Evolutionary conservation across 2,329 filamentous ascomycete species (phyloP).

Genomic region (Corynespora cassiicola): DNA sequence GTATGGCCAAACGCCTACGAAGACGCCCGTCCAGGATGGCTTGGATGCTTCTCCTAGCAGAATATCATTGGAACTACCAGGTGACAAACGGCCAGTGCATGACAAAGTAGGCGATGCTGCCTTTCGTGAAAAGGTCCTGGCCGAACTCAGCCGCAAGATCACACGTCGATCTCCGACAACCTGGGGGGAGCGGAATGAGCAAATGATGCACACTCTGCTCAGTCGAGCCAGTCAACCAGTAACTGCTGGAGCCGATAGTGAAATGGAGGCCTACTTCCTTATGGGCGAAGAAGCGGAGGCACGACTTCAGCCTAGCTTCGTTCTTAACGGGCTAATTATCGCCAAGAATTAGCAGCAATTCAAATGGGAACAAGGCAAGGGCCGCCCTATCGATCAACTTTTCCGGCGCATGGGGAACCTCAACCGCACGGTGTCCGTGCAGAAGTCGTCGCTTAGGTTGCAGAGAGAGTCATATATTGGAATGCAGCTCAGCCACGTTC

Average conservation of each 20-base stretch:
- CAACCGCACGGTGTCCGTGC: constrained; percentile 10
- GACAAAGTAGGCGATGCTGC: constrained; percentile 11
- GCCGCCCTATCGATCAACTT: constrained; percentile 17
- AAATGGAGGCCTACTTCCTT: constrained; percentile 14
- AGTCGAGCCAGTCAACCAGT: constrained; percentile 12
- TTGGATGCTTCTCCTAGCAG: too few species aligned
- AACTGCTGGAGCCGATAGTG: constrained; percentile 6
- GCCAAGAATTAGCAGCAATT: constrained; percentile 21
- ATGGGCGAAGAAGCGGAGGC: constrained; percentile 17
- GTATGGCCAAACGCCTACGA: too few species aligned
- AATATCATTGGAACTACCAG: too few species aligned
- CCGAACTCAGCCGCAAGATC: constrained; percentile 9
- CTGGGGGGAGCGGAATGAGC: constrained; percentile 16
- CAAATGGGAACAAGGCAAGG: constrained; percentile 14
- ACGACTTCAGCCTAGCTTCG: constrained; percentile 7
- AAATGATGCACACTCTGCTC: constrained; percentile 16
- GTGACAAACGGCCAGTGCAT: constrained; percentile 9
- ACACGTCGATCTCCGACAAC: constrained; percentile 6
- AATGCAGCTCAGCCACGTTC: constrained; percentile 10
- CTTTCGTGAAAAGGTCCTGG: constrained; percentile 15
- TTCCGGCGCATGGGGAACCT: constrained; percentile 13
- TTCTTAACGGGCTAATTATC: constrained; percentile 15
- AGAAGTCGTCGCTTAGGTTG: constrained; percentile 12
- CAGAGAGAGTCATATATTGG: constrained; percentile 7
- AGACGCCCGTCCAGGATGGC: too few species aligned